These are phyloP conservation scores for Sparassis latifolia DNA, from an alignment of 1,284 basidiomycete species.

Conservation along the genomic window DNA sequence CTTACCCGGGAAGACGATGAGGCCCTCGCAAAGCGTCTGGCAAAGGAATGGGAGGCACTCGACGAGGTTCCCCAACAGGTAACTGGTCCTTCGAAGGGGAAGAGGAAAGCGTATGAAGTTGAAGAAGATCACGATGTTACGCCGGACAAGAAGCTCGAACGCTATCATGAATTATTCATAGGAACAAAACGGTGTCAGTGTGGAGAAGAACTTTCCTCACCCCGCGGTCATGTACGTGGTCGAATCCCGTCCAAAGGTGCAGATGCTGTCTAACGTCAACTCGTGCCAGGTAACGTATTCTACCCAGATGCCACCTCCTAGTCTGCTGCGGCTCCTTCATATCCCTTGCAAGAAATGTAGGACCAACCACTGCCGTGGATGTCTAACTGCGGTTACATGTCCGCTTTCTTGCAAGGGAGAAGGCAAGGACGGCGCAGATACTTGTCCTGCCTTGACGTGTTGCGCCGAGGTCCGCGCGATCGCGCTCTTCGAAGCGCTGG, in stretches of 20 bases:
- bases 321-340: slow-evolving; percentile 36
- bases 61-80: slow-evolving; percentile 5
- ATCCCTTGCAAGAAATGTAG: slow-evolving; percentile 35
- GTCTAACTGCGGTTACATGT: slow-evolving; percentile 34
- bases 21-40: slow-evolving; percentile 32
- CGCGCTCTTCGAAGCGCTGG: slow-evolving; percentile 42
- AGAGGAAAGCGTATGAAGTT: slow-evolving; percentile 5
- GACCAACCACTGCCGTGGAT: slow-evolving; percentile 43
- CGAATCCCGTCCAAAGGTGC: neutral
- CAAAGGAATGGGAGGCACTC: slow-evolving; percentile 30
- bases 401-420: slow-evolving; percentile 35
- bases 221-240: slow-evolving; percentile 14
- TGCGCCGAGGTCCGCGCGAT: slow-evolving; percentile 42
- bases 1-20: slow-evolving; percentile 25
- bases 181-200: slow-evolving; percentile 11
- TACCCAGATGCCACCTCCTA: slow-evolving; percentile 25
- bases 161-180: slow-evolving; percentile 10
- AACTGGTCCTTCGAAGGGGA: neutral
- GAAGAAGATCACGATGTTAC: neutral
- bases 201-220: slow-evolving; percentile 8
- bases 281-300: slow-evolving; percentile 35
- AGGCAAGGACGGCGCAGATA: slow-evolving; percentile 20
- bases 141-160: slow-evolving; percentile 6
- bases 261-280: neutral
- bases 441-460: slow-evolving; percentile 34